These are phyloP conservation scores for Aspergillus mulundensis DNA, from an alignment of 495 filamentous ascomycete species.

Conservation along the genomic window DNA sequence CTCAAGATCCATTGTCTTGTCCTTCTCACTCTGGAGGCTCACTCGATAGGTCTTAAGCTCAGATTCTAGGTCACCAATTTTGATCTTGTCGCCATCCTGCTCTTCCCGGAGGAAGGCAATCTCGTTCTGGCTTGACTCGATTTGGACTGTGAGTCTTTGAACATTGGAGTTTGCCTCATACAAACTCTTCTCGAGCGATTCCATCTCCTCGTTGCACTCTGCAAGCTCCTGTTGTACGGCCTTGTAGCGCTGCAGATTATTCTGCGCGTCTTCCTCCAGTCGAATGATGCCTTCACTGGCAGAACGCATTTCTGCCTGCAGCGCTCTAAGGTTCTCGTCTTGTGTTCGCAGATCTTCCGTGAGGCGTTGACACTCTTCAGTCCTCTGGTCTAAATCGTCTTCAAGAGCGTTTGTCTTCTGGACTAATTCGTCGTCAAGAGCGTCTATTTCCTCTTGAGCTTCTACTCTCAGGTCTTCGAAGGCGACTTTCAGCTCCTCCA, in stretches of 20 bases:
- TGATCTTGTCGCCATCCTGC: constrained; percentile 96
- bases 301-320: constrained; percentile 87
- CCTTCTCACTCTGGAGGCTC: constrained; percentile 72
- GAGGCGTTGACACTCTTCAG: constrained; percentile 66
- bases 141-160: constrained; percentile 79
- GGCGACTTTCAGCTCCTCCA: constrained; percentile 67
- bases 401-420: constrained; percentile 79
- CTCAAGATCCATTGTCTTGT: constrained; percentile 74
- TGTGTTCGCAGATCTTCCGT: constrained; percentile 52
- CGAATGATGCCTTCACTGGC: constrained; percentile 79
- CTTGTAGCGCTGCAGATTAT: constrained; percentile 60
- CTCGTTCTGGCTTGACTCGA: constrained; percentile 87
- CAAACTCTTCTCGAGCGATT: constrained; percentile 68
- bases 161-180: constrained; percentile 80
- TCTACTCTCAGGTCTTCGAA: constrained; percentile 75
- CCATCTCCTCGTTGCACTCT: constrained; percentile 72
- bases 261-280: constrained; percentile 81
- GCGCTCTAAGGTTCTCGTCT: constrained; percentile 72
- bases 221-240: constrained; percentile 71
- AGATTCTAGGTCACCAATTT: constrained; percentile 87
- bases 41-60: constrained; percentile 69
- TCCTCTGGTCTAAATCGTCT: constrained; percentile 67
- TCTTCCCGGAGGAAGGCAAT: constrained; percentile 95
- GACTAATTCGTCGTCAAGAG: constrained; percentile 66
- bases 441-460: constrained; percentile 77